These are phyloP conservation scores for Ceratocystis smalleyi DNA, from an alignment of 2,329 filamentous ascomycete species.

Conservation along the genomic window DNA sequence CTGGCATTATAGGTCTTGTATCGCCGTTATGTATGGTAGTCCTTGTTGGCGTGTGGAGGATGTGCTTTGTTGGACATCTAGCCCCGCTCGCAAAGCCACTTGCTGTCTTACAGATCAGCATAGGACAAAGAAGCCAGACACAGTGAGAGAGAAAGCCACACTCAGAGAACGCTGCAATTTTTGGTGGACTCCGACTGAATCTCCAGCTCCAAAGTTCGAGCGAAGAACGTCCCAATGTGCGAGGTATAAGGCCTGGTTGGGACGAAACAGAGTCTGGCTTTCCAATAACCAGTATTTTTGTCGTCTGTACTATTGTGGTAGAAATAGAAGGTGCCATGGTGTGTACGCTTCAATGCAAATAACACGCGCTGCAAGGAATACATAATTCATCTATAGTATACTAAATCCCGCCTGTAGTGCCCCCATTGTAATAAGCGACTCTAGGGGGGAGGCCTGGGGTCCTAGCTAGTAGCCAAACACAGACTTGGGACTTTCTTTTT, in stretches of 20 bases:
- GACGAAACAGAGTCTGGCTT: too few species aligned
- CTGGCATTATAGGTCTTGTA: neutral
- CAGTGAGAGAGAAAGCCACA: neutral
- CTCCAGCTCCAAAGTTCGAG: too few species aligned
- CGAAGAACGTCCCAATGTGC: too few species aligned
- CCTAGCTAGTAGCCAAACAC: neutral
- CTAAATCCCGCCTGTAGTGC: neutral
- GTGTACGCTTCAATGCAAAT: too few species aligned
- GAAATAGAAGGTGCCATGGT: too few species aligned
- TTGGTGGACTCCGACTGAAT: too few species aligned
- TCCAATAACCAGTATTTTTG: too few species aligned
- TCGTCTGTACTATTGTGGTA: too few species aligned
- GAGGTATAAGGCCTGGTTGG: too few species aligned
- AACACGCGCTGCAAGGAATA: too few species aligned
- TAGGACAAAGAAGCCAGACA: neutral
- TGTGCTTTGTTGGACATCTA: constrained; percentile 2
- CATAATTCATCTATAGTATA: too few species aligned
- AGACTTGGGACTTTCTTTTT: neutral
- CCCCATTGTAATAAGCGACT: neutral
- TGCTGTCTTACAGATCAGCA: neutral
- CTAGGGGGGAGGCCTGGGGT: too few species aligned
- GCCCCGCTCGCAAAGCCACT: neutral
- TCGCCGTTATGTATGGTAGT: neutral
- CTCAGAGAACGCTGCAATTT: neutral
- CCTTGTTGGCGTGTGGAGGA: neutral